A percentile compares a stretch with the other conserved stretches of the same genome.
phyloP scores from a whole-genome alignment of 1,139 yeast species.

The Geotrichum fermentans region DNA sequence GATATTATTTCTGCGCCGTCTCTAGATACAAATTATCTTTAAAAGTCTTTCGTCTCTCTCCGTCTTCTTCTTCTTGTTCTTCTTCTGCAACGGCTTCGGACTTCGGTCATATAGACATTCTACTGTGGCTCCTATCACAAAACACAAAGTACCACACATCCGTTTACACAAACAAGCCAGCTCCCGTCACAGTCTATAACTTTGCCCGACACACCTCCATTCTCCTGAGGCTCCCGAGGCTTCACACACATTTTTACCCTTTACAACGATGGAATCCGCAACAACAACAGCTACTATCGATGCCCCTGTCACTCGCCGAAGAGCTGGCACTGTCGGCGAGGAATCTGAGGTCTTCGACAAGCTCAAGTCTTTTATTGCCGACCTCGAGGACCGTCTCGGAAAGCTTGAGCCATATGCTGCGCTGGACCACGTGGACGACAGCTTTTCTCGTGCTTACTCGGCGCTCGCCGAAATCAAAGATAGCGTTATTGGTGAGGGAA shows the following conservation, averaged over 20 bases:
- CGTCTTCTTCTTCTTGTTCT: not conserved
- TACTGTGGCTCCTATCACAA: no score
- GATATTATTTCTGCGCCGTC: not conserved
- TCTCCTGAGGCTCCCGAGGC: no score
- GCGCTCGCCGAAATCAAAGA: conserved; percentile 33
- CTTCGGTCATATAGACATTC: no score
- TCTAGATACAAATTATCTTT: not conserved
- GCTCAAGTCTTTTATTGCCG: conserved; percentile 1
- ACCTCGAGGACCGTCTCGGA: conserved; percentile 32
- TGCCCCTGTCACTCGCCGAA: conserved; percentile 1
- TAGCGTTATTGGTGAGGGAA: conserved; percentile 34
- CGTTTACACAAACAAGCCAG: no score
- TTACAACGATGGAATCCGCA: conserved; percentile 6
- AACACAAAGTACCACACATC: no score
- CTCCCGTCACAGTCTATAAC: no score
- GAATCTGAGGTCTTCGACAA: conserved; percentile 5
- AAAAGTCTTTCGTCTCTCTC: not conserved
- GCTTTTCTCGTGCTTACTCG: conserved; percentile 32
- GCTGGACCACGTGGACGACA: conserved; percentile 34
- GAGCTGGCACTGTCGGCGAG: not conserved
- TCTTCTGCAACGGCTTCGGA: not conserved
- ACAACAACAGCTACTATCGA: conserved; percentile 5
- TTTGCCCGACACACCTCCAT: no score
- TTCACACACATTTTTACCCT: no score
- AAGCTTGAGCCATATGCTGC: conserved; percentile 34